Percentiles rank a stretch among this genome's conserved stretches.
phyloP scores from a whole-genome alignment of 176 grass and related monocot genomes.

The Hordeum vulgare region DNA sequence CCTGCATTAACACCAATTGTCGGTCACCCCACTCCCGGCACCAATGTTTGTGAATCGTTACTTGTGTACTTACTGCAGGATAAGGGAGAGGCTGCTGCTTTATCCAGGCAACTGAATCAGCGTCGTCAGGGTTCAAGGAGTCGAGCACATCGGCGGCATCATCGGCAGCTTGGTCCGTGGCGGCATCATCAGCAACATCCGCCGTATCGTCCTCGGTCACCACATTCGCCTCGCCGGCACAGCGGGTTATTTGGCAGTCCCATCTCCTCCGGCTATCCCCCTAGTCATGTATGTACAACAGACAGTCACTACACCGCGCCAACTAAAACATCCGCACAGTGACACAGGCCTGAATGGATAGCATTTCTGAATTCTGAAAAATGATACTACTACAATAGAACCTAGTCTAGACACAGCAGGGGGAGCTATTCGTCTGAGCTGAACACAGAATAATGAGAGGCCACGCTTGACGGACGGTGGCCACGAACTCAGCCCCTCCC shows the following conservation, averaged over 20 bases:
- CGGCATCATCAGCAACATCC: neutral
- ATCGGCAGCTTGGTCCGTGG: neutral
- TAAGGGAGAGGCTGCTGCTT: slow-evolving; percentile 63
- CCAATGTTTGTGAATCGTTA: neutral
- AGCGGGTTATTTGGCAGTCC: neutral
- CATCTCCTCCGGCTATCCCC: neutral
- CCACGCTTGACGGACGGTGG: neutral
- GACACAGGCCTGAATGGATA: neutral
- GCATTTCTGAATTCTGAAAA: too few relatives aligned
- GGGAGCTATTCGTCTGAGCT: neutral
- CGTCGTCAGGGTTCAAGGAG: neutral
- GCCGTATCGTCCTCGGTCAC: neutral
- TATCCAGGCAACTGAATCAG: slow-evolving; percentile 21
- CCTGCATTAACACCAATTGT: slow-evolving; percentile 12
- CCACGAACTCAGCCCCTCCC: neutral
- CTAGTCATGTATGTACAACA: neutral
- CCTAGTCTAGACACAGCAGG: neutral
- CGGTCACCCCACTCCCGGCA: neutral
- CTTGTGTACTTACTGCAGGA: slow-evolving; percentile 19
- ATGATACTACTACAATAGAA: neutral
- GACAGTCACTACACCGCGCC: neutral
- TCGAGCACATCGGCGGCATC: neutral
- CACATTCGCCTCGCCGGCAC: slow-evolving; percentile 8
- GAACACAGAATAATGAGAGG: neutral
- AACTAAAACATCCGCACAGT: neutral